Percentiles rank a stretch among this genome's conserved stretches.
Evolutionary conservation across 805 yeast species (phyloP).

Genomic region (Sugiyamaella qingdaonensis): DNA sequence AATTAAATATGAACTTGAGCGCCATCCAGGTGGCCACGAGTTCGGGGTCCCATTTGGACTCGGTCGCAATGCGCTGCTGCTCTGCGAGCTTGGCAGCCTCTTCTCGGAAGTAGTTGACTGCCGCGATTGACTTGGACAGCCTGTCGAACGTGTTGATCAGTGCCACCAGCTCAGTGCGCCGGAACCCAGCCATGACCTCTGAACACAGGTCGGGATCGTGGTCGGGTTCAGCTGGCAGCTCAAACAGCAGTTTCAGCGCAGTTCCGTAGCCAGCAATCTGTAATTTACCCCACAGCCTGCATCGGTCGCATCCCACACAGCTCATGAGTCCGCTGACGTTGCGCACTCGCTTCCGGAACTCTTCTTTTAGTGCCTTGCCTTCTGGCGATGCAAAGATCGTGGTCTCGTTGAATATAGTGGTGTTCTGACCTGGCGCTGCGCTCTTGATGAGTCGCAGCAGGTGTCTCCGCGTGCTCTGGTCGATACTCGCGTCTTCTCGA

Average conservation of each 20-base stretch:
- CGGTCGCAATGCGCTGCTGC: conserved; percentile 12
- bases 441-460: conserved; percentile 38
- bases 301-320: conserved; percentile 97
- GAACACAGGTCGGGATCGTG: conserved; percentile 41
- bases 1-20: conserved; percentile 53
- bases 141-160: conserved; percentile 90
- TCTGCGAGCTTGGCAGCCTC: conserved; percentile 16
- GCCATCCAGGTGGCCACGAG: conserved; percentile 54
- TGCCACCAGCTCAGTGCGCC: conserved; percentile 83
- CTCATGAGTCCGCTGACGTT: conserved; percentile 94
- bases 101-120: conserved; percentile 60
- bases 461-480: conserved; percentile 43
- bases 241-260: conserved; percentile 85
- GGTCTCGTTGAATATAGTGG: conserved; percentile 45
- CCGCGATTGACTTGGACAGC: conserved; percentile 74
- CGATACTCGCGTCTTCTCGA: conserved; percentile 36
- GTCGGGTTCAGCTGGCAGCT: conserved; percentile 51
- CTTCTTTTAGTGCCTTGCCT: conserved; percentile 61
- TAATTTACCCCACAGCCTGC: conserved; percentile 96
- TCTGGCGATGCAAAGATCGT: conserved; percentile 40
- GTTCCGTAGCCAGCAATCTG: conserved; percentile 98
- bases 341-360: conserved; percentile 78
- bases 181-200: conserved; percentile 52
- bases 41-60: conserved; percentile 43
- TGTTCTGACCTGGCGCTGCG: conserved; percentile 20